phyloP scores from a whole-genome alignment of 2,329 filamentous ascomycete species.

The Ilyonectria sp. region DNA sequence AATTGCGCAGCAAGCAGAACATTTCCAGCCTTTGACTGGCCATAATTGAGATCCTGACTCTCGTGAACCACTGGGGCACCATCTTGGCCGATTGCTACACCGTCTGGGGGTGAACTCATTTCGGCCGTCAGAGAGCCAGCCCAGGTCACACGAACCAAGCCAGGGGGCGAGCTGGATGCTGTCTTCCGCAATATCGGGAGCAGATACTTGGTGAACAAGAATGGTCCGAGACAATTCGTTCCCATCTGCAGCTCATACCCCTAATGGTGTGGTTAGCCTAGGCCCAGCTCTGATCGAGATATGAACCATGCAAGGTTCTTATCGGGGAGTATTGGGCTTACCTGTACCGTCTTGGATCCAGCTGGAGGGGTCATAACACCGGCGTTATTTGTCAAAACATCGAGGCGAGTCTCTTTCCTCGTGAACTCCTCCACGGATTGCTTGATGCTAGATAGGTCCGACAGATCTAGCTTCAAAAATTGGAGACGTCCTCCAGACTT shows the following conservation, averaged over 20 bases:
- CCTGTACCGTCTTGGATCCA: slow-evolving; percentile 58
- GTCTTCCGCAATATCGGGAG: slow-evolving; percentile 54
- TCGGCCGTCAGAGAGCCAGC: slow-evolving; percentile 51
- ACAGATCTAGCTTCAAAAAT: slow-evolving; percentile 62
- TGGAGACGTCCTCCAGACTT: slow-evolving; percentile 57
- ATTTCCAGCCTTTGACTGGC: too few species aligned
- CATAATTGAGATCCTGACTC: slow-evolving; percentile 40
- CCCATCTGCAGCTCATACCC: slow-evolving; percentile 62
- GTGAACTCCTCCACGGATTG: slow-evolving; percentile 51
- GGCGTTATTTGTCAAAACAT: slow-evolving; percentile 63
- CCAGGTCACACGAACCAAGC: slow-evolving; percentile 51
- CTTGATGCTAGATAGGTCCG: slow-evolving; percentile 55
- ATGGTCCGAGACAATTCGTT: slow-evolving; percentile 57
- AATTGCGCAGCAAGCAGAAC: too few species aligned
- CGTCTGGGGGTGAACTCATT: slow-evolving; percentile 36
- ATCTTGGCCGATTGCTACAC: slow-evolving; percentile 43
- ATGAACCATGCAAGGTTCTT: too few species aligned
- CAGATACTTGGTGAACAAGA: slow-evolving; percentile 57
- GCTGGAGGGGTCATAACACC: slow-evolving; percentile 59
- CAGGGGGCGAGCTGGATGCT: slow-evolving; percentile 50
- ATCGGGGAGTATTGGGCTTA: too few species aligned
- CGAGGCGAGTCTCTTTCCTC: slow-evolving; percentile 50
- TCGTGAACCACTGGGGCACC: slow-evolving; percentile 47
- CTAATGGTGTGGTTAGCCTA: too few species aligned
- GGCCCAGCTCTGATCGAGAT: too few species aligned